Evolutionary conservation across 2,329 filamentous ascomycete species (phyloP).

Genomic region (Didymella exigua): DNA sequence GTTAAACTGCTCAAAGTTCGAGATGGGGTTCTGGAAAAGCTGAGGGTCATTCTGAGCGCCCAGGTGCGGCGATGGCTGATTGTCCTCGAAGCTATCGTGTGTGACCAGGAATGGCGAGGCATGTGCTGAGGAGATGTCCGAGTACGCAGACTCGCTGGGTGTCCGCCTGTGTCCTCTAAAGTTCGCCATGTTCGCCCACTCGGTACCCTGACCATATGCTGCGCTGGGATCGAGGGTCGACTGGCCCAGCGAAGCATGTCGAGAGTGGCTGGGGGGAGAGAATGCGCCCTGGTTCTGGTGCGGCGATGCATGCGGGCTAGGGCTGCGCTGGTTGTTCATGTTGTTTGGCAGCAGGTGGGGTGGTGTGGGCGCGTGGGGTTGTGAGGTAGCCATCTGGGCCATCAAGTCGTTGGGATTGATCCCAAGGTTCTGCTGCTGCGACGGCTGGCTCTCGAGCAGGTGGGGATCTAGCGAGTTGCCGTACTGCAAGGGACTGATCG

Average conservation of each 20-base stretch:
- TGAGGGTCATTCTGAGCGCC: slow-evolving; percentile 71
- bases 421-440: slow-evolving; percentile 48
- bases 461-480: slow-evolving; percentile 52
- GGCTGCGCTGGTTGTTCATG: slow-evolving; percentile 58
- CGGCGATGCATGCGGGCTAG: slow-evolving; percentile 60
- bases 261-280: slow-evolving; percentile 62
- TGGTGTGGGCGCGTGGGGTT: slow-evolving; percentile 58
- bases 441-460: slow-evolving; percentile 49
- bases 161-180: slow-evolving; percentile 84
- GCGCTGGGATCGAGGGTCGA: slow-evolving; percentile 67
- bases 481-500: slow-evolving; percentile 65
- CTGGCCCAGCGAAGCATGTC: slow-evolving; percentile 47
- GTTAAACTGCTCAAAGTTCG: slow-evolving; percentile 79
- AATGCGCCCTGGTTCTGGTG: slow-evolving; percentile 59
- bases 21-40: slow-evolving; percentile 73
- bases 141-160: slow-evolving; percentile 78
- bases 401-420: slow-evolving; percentile 55
- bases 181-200: slow-evolving; percentile 64
- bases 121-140: slow-evolving; percentile 83
- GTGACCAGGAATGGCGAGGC: slow-evolving; percentile 82
- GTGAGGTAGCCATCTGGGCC: slow-evolving; percentile 59
- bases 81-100: slow-evolving; percentile 78
- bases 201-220: slow-evolving; percentile 61
- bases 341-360: slow-evolving; percentile 63
- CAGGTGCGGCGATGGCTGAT: slow-evolving; percentile 81